phyloP scores from a whole-genome alignment of 306 rosid genomes.

The Prunus armeniaca region DNA sequence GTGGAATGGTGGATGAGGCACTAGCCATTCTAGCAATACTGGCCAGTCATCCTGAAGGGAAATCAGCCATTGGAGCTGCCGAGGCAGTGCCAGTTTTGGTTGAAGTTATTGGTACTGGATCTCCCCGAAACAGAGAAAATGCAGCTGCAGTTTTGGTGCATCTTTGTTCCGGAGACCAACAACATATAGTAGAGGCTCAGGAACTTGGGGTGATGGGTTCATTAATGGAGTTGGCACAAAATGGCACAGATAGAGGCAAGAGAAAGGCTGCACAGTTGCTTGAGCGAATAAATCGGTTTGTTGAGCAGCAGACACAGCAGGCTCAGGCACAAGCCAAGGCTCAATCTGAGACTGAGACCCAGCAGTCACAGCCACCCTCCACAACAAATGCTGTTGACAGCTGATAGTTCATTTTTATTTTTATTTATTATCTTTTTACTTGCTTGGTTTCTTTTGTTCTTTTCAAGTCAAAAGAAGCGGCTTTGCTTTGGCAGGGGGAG shows the following conservation, averaged over 20 bases:
- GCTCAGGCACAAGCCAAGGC: conserved; percentile 43
- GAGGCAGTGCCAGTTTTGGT: conserved; percentile 91
- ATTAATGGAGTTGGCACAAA: conserved; percentile 71
- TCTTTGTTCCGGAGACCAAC: conserved; percentile 81
- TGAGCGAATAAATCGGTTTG: conserved; percentile 72
- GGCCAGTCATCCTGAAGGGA: conserved; percentile 92
- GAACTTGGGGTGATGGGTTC: conserved; percentile 66
- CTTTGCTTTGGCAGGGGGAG: conserved; percentile 44
- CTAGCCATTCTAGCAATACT: conserved; percentile 91
- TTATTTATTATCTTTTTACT: conserved; percentile 24
- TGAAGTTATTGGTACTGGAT: conserved; percentile 72
- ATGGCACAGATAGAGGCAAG: conserved; percentile 93
- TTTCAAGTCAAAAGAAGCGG: conserved; percentile 45
- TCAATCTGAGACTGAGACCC: conserved; percentile 39
- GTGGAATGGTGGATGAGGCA: conserved; percentile 98
- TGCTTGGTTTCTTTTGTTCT: conserved; percentile 35
- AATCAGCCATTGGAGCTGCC: conserved; percentile 69
- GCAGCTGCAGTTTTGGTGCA: conserved; percentile 94
- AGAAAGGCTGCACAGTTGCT: conserved; percentile 87
- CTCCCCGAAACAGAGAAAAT: conserved; percentile 94
- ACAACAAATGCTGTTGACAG: conserved; percentile 34
- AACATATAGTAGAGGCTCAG: conserved; percentile 64
- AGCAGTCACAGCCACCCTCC: conserved; percentile 39
- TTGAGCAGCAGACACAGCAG: conserved; percentile 57
- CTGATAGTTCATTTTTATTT: conserved; percentile 24